Evolutionary conservation across 371 early-diverging fungal genomes (phyloP).

Genomic region (Mortierella sp.): DNA sequence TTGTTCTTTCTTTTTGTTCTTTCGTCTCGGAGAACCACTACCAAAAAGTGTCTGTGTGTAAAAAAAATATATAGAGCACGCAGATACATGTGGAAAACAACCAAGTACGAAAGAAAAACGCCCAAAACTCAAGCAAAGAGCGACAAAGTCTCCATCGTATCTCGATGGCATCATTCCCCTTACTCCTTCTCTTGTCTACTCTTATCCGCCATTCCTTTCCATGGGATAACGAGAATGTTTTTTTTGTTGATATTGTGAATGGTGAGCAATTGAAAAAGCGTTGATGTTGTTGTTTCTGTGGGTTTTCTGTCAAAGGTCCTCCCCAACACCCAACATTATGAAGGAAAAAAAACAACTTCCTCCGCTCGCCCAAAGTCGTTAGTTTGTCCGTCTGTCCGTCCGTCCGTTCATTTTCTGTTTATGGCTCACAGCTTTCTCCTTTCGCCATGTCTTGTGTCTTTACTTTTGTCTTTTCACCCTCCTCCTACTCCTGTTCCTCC

Average conservation of each 20-base stretch:
- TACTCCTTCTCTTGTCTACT: not conserved
- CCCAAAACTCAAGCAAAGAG: not conserved
- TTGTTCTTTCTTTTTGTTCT: not conserved
- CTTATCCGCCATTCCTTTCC: not conserved
- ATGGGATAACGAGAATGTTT: not conserved
- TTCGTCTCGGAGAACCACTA: not conserved
- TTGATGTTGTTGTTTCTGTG: not conserved
- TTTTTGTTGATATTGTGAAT: not conserved
- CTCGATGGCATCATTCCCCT: not conserved
- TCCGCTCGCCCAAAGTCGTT: not conserved
- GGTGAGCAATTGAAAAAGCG: not conserved
- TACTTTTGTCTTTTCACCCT: not conserved
- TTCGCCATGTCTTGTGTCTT: not conserved
- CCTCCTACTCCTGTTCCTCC: too few species aligned
- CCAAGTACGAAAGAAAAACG: not conserved
- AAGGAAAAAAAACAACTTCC: not conserved
- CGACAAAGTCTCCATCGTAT: not conserved
- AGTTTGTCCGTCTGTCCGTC: too few species aligned
- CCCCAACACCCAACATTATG: not conserved
- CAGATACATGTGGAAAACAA: not conserved
- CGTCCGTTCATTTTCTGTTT: too few species aligned
- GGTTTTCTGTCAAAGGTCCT: not conserved
- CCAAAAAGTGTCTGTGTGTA: constrained; percentile 7
- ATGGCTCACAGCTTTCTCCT: not conserved
- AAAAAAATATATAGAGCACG: constrained; percentile 6